Evolutionary conservation across 352 stramenopile species (phyloP).

Genomic region (Phytophthora idaei): DNA sequence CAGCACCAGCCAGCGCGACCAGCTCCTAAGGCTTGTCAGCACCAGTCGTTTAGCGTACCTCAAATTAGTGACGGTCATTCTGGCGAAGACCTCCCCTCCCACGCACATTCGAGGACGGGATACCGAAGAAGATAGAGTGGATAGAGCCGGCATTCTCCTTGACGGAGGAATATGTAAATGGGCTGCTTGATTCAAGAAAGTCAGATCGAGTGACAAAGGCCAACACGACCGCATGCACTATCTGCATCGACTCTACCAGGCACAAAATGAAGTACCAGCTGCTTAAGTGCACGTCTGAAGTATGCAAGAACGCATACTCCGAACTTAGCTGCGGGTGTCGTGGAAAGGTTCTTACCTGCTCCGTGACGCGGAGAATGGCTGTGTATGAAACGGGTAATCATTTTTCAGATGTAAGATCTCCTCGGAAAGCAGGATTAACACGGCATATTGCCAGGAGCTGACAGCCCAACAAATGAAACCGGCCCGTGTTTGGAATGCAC

Average conservation of each 20-base stretch:
- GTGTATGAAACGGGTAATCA: neutral
- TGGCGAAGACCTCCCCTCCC: neutral
- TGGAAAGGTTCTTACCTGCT: neutral
- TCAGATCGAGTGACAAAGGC: neutral
- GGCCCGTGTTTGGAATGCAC: neutral
- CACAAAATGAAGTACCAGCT: neutral
- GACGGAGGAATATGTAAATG: neutral
- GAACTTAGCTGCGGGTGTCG: neutral
- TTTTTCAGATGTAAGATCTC: neutral
- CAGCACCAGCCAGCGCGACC: too few relatives aligned
- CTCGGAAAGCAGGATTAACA: neutral
- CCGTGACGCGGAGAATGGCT: neutral
- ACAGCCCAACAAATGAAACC: neutral
- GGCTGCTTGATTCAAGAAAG: neutral
- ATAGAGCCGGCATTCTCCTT: neutral
- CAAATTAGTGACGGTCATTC: neutral
- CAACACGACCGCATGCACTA: neutral
- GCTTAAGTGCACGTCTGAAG: neutral
- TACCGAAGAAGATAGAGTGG: neutral
- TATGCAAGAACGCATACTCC: neutral
- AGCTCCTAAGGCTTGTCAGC: too few relatives aligned
- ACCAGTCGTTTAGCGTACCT: too few relatives aligned
- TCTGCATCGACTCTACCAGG: neutral
- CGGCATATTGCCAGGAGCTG: neutral
- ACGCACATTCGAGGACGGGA: neutral